Base-by-base conservation (phyloP, 805 yeast species). In the Naumovozyma baii region DNA sequence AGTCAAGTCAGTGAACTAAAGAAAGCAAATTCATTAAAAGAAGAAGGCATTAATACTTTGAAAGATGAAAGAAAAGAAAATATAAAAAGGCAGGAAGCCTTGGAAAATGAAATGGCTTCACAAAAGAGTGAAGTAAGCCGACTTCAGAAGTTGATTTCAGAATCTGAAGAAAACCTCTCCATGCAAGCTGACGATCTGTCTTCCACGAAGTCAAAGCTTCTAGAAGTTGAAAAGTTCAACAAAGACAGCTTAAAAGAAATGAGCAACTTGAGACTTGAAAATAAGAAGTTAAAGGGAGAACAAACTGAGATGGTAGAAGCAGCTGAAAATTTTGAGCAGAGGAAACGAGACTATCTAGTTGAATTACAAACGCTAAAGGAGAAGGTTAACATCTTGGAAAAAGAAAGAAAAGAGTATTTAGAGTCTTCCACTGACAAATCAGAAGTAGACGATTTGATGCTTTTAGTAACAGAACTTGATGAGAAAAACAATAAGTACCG, bases 401-500 rank as follows among this genome's bases (percentile, higher is more conserved):
- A n/a, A 12, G 39, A 39, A 20, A 22, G 37, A 32, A 19, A 40
- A 15, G 42, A 48, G 16, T 39, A 37, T 33, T 41, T 45, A 15
- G 10, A 16, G 2, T 42, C 45, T 14, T 36, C 39, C 3, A 45
- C 46, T 5, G 53, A 50, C 28, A 43, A 45, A 37, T 38, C 58
- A 22, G 57, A 59, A 44, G 17, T 50, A 33, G 95, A 86, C 50
- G 94, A 84, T 45, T 59, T 86, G 50, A 72, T 86, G 77, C 61
- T 85, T 18, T 63, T 87, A 15, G 76, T 87, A 57, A 74, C 82
- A 15, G 94, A 84, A 34, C 63, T 85, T 49, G 94, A 86, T 43
- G 86, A 80, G 37, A 74, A 72, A 46, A 76, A 76, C 41, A 64
- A 68, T 22, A 67, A 67, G 45, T 79, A 83, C 55, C 80, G 79